Percentiles rank a stretch among this genome's conserved stretches.
Evolutionary conservation across 2,329 filamentous ascomycete species (phyloP).

Genomic region (Cladorrhinum sp.): DNA sequence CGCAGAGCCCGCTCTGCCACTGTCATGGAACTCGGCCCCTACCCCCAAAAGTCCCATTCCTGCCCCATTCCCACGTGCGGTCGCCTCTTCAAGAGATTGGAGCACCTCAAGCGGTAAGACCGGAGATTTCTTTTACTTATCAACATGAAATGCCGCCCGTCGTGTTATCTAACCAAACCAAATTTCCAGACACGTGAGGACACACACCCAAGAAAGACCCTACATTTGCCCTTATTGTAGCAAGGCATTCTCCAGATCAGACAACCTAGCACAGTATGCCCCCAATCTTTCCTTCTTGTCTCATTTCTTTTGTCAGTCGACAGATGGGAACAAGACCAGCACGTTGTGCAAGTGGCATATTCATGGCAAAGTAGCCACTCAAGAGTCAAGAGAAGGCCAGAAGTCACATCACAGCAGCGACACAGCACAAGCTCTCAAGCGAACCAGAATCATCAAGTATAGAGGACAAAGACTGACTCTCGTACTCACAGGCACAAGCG

Average conservation of each 20-base stretch:
- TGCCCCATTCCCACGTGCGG: conserved; percentile 99
- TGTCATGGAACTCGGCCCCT: conserved; percentile 93
- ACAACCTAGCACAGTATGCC: conserved; percentile 95
- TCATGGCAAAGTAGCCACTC: conserved; percentile 31
- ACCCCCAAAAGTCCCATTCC: conserved; percentile 96
- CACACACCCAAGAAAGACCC: conserved; percentile 97
- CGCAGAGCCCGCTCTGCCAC: conserved; percentile 91
- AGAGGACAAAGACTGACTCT: conserved; percentile 36
- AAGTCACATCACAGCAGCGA: conserved; percentile 37
- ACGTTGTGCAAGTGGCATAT: conserved; percentile 43
- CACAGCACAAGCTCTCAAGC: conserved; percentile 35
- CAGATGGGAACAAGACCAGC: conserved; percentile 35
- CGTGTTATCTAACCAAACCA: conserved; percentile 45
- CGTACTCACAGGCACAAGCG: conserved; percentile 76
- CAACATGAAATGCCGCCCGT: conserved; percentile 35
- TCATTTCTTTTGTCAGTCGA: conserved; percentile 34
- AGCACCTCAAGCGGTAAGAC: conserved; percentile 96
- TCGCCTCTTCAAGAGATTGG: conserved; percentile 95
- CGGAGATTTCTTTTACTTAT: conserved; percentile 40
- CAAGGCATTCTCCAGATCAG: conserved; percentile 97
- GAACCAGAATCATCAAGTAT: conserved; percentile 15
- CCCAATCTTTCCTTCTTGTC: conserved; percentile 38
- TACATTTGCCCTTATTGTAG: conserved; percentile 97
- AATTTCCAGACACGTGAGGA: conserved; percentile 85
- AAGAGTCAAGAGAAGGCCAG: conserved; percentile 28